These are phyloP conservation scores for Aspergillus homomorphus DNA, from an alignment of 495 filamentous ascomycete genomes.

Conservation along the genomic window DNA sequence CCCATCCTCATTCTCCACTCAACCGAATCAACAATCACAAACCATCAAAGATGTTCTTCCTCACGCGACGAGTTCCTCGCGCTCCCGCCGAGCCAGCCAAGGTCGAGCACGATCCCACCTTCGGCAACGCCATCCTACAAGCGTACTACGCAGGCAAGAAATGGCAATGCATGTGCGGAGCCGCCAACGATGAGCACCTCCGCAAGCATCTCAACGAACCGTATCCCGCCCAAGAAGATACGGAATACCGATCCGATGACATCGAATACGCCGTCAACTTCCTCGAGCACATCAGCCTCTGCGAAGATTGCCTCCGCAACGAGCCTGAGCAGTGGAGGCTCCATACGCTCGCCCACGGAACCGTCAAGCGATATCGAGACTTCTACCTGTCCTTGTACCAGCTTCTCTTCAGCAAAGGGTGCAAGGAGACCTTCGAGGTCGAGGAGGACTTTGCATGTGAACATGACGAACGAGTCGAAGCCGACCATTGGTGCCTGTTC, in stretches of 20 bases:
- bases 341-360: background rate
- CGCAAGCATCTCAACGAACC: background rate
- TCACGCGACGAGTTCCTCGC: no score
- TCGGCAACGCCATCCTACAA: background rate
- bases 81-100: no score
- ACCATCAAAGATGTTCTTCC: no score
- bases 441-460: background rate
- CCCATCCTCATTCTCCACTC: no score
- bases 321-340: background rate
- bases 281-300: constrained; percentile 10
- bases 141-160: background rate
- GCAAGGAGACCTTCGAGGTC: background rate
- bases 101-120: no score
- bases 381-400: constrained; percentile 1
- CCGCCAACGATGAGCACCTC: background rate
- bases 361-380: background rate
- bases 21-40: no score
- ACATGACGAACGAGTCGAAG: background rate
- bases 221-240: background rate
- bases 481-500: background rate
- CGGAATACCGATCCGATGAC: background rate
- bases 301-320: background rate
- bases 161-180: background rate
- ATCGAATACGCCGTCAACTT: background rate
- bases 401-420: background rate